Base-by-base conservation (phyloP, 2,329 filamentous ascomycete species). In the Waltergamsia citrina region DNA sequence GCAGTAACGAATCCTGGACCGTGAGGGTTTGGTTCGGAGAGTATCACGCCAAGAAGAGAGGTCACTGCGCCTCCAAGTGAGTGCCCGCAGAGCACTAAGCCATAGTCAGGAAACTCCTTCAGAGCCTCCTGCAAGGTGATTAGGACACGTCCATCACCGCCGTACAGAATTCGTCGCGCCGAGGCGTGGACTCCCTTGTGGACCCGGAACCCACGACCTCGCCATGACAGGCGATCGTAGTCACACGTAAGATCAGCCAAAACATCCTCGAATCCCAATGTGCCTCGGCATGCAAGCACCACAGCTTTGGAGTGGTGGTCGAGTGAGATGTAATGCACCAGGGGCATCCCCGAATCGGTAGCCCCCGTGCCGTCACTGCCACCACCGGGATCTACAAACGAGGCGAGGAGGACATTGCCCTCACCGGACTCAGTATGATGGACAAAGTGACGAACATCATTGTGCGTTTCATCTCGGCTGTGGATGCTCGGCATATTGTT, bases 171-270 rank as follows among this genome's bases (percentile, higher is more conserved):
- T 9, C 80, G 70, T 15, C 72, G 67, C 4, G 81, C 81, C 2
- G 80, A 84, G 1, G 80, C 78, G 48, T 84, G 78, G 35, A 85
- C 77, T 11, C 81, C 81, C 50, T 84, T 84, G 54, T 85, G 81
- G 0, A 85, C 80, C 42, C 79, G 75, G 59, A 81, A 84, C 2
- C 61, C 59, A 38, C 66, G 70, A 12, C 76, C 77, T 37, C 74
- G 67, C 77, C 81, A 80, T 5, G 60, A 41, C 8, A 82, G 56
- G 35, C 77, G 67, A 43, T 82, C 78, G 41, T 84, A 85, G 30
- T 83, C 80, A 52, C 80, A 85, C 20, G 79, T 79, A 69, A 85
- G 74, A 46, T 85, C 81, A 1, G 79, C 79, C 23, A 85, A 57
- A 17, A 85, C 72, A 47, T 85, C 81, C 45, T 85, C 80, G 39